phyloP scores from a whole-genome alignment of 1,284 basidiomycete genomes.

The Naganishia liquefaciens region DNA sequence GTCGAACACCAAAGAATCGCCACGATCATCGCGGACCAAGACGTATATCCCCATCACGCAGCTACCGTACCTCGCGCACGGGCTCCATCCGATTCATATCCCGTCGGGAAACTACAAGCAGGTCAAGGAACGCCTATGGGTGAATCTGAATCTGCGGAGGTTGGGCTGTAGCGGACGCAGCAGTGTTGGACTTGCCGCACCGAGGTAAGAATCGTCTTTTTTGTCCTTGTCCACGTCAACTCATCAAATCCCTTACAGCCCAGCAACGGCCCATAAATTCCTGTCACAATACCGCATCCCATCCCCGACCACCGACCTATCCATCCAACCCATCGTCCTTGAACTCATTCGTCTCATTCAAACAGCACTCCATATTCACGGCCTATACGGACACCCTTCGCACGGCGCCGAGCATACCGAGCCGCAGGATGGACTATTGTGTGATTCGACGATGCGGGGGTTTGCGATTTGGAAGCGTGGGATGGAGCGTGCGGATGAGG shows the following conservation, averaged over 20 bases:
- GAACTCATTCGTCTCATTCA: conserved; percentile 25
- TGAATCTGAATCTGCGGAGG: conserved; percentile 29
- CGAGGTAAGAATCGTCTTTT: conserved; percentile 12
- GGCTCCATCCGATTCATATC: conserved; percentile 18
- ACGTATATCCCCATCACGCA: conserved; percentile 4
- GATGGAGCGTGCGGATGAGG: conserved; percentile 3
- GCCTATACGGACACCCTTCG: conserved; percentile 14
- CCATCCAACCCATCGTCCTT: conserved; percentile 16
- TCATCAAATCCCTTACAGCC: neutral
- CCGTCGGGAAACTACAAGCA: conserved; percentile 20
- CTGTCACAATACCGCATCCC: conserved; percentile 24
- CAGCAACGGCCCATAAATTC: conserved; percentile 29
- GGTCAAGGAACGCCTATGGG: conserved; percentile 15
- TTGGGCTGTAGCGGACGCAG: conserved; percentile 25
- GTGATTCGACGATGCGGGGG: conserved; percentile 27
- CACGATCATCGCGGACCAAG: neutral
- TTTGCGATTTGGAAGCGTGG: conserved; percentile 23
- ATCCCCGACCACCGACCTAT: neutral
- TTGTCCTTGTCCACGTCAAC: too few species aligned
- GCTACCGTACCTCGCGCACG: conserved; percentile 17
- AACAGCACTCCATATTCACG: conserved; percentile 23
- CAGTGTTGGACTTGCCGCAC: conserved; percentile 17
- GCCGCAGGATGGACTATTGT: conserved; percentile 24
- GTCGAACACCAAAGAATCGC: neutral
- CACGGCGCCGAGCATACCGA: neutral